Percentiles rank a stretch among this genome's conserved stretches.
phyloP scores from a whole-genome alignment of 768 basidiomycete genomes.

The Pleurotus djamor region DNA sequence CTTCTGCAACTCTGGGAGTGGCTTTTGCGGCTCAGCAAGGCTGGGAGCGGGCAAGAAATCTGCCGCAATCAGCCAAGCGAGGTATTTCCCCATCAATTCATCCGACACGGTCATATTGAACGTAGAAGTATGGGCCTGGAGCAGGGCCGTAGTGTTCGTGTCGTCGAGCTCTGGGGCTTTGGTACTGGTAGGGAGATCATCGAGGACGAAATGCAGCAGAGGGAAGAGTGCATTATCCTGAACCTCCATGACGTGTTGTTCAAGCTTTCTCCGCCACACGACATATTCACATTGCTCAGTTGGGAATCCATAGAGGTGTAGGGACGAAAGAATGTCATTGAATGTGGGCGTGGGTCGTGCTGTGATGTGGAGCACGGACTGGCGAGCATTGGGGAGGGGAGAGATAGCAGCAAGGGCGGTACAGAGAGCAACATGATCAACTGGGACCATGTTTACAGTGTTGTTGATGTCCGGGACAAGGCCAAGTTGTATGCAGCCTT shows the following conservation, averaged over 20 bases:
- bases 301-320: constrained; percentile 77
- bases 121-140: constrained; percentile 37
- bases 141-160: constrained; percentile 69
- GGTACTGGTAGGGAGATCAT: constrained; percentile 95
- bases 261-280: constrained; percentile 87
- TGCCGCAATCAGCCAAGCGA: constrained; percentile 89
- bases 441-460: constrained; percentile 97
- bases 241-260: constrained; percentile 91
- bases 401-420: constrained; percentile 71
- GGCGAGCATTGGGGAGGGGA: constrained; percentile 40
- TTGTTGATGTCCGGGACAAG: constrained; percentile 97
- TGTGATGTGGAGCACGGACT: constrained; percentile 79
- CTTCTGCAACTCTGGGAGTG: constrained; percentile 45
- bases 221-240: constrained; percentile 99
- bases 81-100: constrained; percentile 78
- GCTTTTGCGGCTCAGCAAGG: constrained; percentile 30
- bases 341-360: constrained; percentile 87
- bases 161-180: constrained; percentile 92
- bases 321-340: constrained; percentile 77
- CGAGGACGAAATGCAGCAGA: constrained; percentile 93
- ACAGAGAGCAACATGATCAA: constrained; percentile 91
- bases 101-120: constrained; percentile 66
- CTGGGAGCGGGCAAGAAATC: constrained; percentile 72
- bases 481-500: constrained; percentile 98
- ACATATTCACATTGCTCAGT: constrained; percentile 85